A percentile compares a stretch with the other conserved stretches of the same genome.
phyloP scores from a whole-genome alignment of 768 basidiomycete genomes.

The Kwoniella botswanensis region DNA sequence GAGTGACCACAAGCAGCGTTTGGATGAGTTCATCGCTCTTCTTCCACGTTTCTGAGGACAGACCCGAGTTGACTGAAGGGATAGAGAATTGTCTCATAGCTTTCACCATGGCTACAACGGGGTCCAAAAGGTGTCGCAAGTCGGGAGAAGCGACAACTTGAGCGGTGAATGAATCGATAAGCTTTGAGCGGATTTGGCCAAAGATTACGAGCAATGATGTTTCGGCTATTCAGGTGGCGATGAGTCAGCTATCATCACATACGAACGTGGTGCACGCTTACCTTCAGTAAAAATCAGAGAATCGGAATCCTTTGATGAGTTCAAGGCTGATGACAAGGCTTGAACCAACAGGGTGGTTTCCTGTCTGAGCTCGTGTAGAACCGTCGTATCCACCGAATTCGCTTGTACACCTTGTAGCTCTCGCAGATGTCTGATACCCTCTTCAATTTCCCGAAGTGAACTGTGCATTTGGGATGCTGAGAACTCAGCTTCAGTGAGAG shows the following conservation, averaged over 20 bases:
- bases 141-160: slow-evolving; percentile 42
- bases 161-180: slow-evolving; percentile 9
- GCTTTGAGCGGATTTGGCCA: slow-evolving; percentile 7
- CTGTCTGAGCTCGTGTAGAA: slow-evolving; percentile 29
- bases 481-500: slow-evolving; percentile 15
- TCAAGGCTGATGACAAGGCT: slow-evolving; percentile 17
- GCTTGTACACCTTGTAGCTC: slow-evolving; percentile 34
- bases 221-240: slow-evolving; percentile 17
- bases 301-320: slow-evolving; percentile 6
- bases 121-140: slow-evolving; percentile 54
- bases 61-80: neutral
- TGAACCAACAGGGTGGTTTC: slow-evolving; percentile 23
- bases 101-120: slow-evolving; percentile 57
- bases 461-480: slow-evolving; percentile 18
- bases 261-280: slow-evolving; percentile 9
- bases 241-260: neutral
- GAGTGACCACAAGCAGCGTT: slow-evolving; percentile 69
- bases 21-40: slow-evolving; percentile 63
- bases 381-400: slow-evolving; percentile 21
- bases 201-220: slow-evolving; percentile 9
- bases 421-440: slow-evolving; percentile 37
- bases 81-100: neutral
- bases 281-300: slow-evolving; percentile 33
- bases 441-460: slow-evolving; percentile 33
- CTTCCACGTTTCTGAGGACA: slow-evolving; percentile 26